Evolutionary conservation across 345 rosid genomes (phyloP).

Genomic region (Limnanthes douglasii): DNA sequence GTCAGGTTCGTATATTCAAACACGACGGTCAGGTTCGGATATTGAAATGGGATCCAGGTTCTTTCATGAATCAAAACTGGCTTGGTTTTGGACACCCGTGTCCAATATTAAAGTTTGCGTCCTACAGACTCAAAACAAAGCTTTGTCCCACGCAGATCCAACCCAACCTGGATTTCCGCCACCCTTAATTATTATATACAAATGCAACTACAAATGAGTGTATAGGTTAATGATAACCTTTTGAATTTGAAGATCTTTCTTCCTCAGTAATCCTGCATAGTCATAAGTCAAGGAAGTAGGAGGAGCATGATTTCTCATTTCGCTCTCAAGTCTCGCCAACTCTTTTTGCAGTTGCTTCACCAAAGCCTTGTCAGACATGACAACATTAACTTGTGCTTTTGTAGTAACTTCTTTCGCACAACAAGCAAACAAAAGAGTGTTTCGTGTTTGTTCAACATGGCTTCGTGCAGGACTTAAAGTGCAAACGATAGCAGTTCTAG

Average conservation of each 20-base stretch:
- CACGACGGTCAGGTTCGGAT: no score
- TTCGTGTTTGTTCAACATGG: slow-evolving; percentile 97
- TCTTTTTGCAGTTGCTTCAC: slow-evolving; percentile 92
- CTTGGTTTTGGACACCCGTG: no score
- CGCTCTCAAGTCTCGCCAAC: slow-evolving; percentile 85
- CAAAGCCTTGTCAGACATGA: slow-evolving; percentile 97
- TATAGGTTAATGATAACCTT: slow-evolving; percentile 32
- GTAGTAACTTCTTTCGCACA: slow-evolving; percentile 97
- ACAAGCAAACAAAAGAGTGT: slow-evolving; percentile 90
- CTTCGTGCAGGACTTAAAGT: slow-evolving; percentile 94
- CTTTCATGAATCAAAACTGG: no score
- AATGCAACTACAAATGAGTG: not conserved
- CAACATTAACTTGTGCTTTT: slow-evolving; percentile 92
- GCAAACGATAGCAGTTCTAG: slow-evolving; percentile 92
- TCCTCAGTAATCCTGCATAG: slow-evolving; percentile 49
- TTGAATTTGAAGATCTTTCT: slow-evolving; percentile 84
- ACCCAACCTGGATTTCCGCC: not conserved
- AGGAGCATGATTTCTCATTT: slow-evolving; percentile 50
- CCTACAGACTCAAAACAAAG: slow-evolving; percentile 4
- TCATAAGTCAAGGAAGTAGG: slow-evolving; percentile 42
- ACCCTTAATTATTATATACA: no score
- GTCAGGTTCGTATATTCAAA: no score
- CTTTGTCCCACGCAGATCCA: not conserved
- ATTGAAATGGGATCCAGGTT: no score
- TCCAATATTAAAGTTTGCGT: no score